Evolutionary conservation across 2,329 filamentous ascomycete species (phyloP).

Genomic region (Ceratocystis huliohia): DNA sequence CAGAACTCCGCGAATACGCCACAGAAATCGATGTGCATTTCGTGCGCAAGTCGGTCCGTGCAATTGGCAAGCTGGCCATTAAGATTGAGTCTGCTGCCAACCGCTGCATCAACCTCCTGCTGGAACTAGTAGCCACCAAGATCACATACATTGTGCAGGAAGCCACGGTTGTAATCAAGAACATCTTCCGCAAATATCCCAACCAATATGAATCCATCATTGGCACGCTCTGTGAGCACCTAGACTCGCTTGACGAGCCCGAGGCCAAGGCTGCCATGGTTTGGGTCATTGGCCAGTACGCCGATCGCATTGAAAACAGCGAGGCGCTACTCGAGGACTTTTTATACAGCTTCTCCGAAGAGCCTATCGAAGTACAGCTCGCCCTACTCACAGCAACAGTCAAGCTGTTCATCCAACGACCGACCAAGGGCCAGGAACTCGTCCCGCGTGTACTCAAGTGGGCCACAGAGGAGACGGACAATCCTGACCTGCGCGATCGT

Average conservation of each 20-base stretch:
- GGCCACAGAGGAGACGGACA: constrained; percentile 98
- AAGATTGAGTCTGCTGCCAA: constrained; percentile 93
- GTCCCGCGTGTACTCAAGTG: constrained; percentile 94
- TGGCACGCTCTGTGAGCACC: constrained; percentile 83
- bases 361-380: constrained; percentile 89
- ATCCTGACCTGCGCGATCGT: constrained; percentile 86
- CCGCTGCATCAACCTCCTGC: constrained; percentile 79
- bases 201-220: constrained; percentile 99
- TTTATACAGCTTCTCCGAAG: constrained; percentile 82
- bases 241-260: constrained; percentile 91
- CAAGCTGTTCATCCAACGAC: constrained; percentile 93
- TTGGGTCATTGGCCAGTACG: constrained; percentile 98
- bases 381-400: constrained; percentile 91
- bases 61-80: constrained; percentile 95
- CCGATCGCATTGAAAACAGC: constrained; percentile 92
- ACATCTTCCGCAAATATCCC: constrained; percentile 98
- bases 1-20: constrained; percentile 88
- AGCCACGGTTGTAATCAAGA: constrained; percentile 94
- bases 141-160: constrained; percentile 98
- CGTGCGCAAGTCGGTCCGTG: constrained; percentile 90
- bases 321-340: constrained; percentile 92
- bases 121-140: constrained; percentile 94
- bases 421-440: constrained; percentile 83
- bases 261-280: constrained; percentile 98
- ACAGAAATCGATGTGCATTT: constrained; percentile 99